Evolutionary conservation across 345 rosid genomes (phyloP).

Genomic region (Acer saccharum): DNA sequence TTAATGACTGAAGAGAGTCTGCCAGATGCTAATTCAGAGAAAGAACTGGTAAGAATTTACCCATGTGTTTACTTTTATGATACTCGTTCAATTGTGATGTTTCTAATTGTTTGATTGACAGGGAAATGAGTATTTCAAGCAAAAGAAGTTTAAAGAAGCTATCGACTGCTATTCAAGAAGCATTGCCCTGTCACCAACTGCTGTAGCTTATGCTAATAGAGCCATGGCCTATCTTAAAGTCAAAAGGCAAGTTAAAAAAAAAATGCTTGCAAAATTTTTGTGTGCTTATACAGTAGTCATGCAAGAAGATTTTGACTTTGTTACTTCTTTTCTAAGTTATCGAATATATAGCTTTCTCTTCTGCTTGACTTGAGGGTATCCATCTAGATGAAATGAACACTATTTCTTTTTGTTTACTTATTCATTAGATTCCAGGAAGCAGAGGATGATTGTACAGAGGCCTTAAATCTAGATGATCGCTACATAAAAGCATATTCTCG

Average conservation of each 20-base stretch:
- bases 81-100: background rate
- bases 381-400: background rate
- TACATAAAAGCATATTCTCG: constrained; percentile 90
- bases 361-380: background rate
- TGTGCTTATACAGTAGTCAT: constrained; percentile 1
- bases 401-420: background rate
- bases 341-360: background rate
- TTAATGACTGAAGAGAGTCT: constrained; percentile 39
- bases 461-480: constrained; percentile 84
- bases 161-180: constrained; percentile 89
- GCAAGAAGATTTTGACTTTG: background rate
- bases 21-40: constrained; percentile 81
- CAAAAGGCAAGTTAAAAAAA: constrained; percentile 46
- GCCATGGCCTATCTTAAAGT: constrained; percentile 94
- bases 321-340: background rate
- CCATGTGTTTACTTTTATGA: background rate
- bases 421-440: constrained; percentile 71
- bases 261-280: background rate
- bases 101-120: constrained; percentile 27
- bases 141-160: constrained; percentile 80
- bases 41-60: constrained; percentile 58
- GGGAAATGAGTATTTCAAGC: constrained; percentile 89
- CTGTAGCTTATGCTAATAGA: constrained; percentile 85
- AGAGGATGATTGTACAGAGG: constrained; percentile 93
- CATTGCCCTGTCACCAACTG: constrained; percentile 82